Evolutionary conservation across 202 grass and related monocot species (phyloP).

Genomic region (Alloteropsis angusta): DNA sequence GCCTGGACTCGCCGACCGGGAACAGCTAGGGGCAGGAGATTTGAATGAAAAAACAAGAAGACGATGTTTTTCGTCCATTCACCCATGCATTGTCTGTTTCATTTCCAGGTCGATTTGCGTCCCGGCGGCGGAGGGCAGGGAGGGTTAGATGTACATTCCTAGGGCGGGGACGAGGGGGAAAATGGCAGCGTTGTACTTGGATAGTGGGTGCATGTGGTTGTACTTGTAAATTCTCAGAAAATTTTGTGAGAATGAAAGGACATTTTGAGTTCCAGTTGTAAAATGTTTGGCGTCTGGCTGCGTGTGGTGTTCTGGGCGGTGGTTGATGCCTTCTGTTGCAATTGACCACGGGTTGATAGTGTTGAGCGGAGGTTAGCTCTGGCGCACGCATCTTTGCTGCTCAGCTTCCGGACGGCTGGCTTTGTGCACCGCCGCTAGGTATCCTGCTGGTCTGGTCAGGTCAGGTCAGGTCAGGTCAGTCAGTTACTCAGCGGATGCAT

Average conservation of each 20-base stretch:
- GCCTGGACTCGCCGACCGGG: conserved; percentile 34
- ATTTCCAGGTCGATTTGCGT: conserved; percentile 37
- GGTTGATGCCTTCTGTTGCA: not conserved
- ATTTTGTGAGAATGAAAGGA: conserved; percentile 68
- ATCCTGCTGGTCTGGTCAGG: not conserved
- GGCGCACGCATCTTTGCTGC: not conserved
- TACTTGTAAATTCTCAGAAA: conserved; percentile 73
- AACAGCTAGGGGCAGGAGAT: conserved; percentile 23
- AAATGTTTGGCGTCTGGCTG: not conserved
- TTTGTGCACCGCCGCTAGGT: not conserved
- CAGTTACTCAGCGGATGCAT: not conserved
- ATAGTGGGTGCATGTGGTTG: conserved; percentile 43
- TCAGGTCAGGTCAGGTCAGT: too few species aligned
- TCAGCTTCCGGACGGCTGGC: not conserved
- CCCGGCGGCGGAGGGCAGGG: not conserved
- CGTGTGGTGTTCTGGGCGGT: not conserved
- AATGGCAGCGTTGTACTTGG: conserved; percentile 24
- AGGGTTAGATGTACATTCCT: conserved; percentile 74
- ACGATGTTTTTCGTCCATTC: not conserved
- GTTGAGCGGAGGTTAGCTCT: not conserved
- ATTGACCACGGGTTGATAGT: not conserved
- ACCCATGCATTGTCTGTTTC: conserved; percentile 12
- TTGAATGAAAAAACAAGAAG: not conserved
- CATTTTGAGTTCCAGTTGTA: conserved; percentile 19
- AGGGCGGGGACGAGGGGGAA: conserved; percentile 10